Conservation (phyloP, 1,139 yeast species). For the Taphrina betulina region DNA sequence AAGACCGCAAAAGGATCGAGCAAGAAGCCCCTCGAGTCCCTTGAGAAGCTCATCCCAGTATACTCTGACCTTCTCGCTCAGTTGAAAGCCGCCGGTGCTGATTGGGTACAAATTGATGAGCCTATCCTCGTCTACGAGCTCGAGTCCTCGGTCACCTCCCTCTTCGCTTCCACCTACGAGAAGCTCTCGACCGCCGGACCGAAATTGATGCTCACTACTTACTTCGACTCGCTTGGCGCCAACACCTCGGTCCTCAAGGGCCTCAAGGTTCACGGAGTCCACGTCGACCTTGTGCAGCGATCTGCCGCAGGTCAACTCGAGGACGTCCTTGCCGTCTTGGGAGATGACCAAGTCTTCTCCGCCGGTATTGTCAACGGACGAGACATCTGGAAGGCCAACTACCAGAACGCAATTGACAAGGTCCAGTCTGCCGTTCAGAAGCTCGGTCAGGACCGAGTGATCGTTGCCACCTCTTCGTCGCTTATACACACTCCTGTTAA, state of each 20-base stretch:
- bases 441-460: slow-evolving; percentile 83
- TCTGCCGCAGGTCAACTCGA: slow-evolving; percentile 88
- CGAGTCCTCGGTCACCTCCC: slow-evolving; percentile 76
- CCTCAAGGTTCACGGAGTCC: slow-evolving; percentile 92
- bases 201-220: slow-evolving; percentile 78
- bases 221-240: slow-evolving; percentile 98
- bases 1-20: slow-evolving; percentile 94
- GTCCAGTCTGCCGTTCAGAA: slow-evolving; percentile 79
- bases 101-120: slow-evolving; percentile 93
- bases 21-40: slow-evolving; percentile 79
- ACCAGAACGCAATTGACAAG: slow-evolving; percentile 74
- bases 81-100: slow-evolving; percentile 93
- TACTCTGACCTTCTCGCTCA: slow-evolving; percentile 84
- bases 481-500: slow-evolving; percentile 98
- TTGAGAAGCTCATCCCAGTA: slow-evolving; percentile 86
- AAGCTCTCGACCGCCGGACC: slow-evolving; percentile 67
- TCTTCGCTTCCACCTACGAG: slow-evolving; percentile 84
- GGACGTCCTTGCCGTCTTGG: slow-evolving; percentile 66
- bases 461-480: slow-evolving; percentile 94
- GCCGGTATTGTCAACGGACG: slow-evolving; percentile 98
- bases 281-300: slow-evolving; percentile 86
- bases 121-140: slow-evolving; percentile 94
- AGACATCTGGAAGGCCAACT: slow-evolving; percentile 98
- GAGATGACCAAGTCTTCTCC: slow-evolving; percentile 72
- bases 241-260: slow-evolving; percentile 84